Evolutionary conservation across 1,284 basidiomycete genomes (phyloP).

Genomic region (Chalciporus sp.): DNA sequence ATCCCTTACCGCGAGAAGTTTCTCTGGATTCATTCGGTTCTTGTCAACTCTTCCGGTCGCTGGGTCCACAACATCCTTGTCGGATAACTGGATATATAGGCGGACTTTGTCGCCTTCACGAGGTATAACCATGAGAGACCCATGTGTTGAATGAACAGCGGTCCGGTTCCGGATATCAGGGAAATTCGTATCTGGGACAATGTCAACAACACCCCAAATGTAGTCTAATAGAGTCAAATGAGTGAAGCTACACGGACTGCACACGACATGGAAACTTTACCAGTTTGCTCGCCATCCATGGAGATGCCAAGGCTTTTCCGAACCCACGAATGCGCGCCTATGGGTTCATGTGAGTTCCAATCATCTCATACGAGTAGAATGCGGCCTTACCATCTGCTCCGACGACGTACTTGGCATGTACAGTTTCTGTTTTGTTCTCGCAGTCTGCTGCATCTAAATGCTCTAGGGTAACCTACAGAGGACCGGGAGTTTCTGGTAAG

Average conservation of each 20-base stretch:
- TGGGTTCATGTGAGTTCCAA: not conserved
- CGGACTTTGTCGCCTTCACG: constrained; percentile 73
- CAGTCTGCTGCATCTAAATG: constrained; percentile 35
- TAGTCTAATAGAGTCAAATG: constrained; percentile 45
- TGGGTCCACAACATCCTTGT: constrained; percentile 49
- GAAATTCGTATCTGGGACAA: constrained; percentile 72
- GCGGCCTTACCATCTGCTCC: constrained; percentile 56
- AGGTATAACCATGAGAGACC: constrained; percentile 76
- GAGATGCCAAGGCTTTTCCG: constrained; percentile 65
- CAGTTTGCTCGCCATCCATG: constrained; percentile 79
- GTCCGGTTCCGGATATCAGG: constrained; percentile 78
- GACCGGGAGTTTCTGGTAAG: not conserved
- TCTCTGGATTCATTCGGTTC: constrained; percentile 56
- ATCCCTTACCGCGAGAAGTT: constrained; percentile 56
- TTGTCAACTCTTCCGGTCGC: constrained; percentile 64
- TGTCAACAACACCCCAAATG: constrained; percentile 81
- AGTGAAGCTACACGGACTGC: not conserved
- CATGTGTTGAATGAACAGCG: constrained; percentile 61
- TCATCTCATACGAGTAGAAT: not conserved
- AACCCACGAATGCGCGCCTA: constrained; percentile 85
- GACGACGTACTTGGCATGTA: constrained; percentile 62
- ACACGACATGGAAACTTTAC: constrained; percentile 4
- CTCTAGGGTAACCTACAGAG: constrained; percentile 43
- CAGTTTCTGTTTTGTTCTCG: constrained; percentile 43
- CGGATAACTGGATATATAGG: constrained; percentile 73